A percentile compares a stretch with the other conserved stretches of the same genome.
These are phyloP conservation scores for Ganoderma lucidum DNA, from an alignment of 1,284 basidiomycete genomes.

Conservation along the genomic window DNA sequence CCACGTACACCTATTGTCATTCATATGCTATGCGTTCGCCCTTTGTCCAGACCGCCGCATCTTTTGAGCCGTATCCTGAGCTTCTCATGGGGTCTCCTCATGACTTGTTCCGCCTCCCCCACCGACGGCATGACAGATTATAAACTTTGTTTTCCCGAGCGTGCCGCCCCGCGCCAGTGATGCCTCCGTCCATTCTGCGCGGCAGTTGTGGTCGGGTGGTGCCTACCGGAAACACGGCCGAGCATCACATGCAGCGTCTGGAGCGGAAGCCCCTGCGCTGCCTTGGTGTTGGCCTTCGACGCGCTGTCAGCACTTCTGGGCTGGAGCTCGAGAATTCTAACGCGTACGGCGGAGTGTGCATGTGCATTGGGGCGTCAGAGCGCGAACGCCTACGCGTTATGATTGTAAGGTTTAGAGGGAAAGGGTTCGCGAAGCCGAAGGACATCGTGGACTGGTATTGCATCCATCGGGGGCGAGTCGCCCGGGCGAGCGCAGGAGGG, in stretches of 20 bases:
- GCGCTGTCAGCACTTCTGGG: background rate
- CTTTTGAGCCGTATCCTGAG: too few relatives aligned
- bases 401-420: constrained; percentile 5
- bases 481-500: background rate
- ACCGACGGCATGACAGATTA: constrained; percentile 17
- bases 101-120: constrained; percentile 5
- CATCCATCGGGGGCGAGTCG: background rate
- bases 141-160: constrained; percentile 14
- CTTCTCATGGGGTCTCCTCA: constrained; percentile 7
- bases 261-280: background rate
- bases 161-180: constrained; percentile 1
- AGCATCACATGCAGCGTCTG: background rate
- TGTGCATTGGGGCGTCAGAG: constrained; percentile 1
- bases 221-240: background rate
- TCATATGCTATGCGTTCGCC: background rate
- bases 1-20: constrained; percentile 6
- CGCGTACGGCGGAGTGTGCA: background rate
- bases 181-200: background rate
- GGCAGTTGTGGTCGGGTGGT: background rate
- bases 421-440: background rate
- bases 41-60: background rate
- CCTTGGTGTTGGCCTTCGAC: background rate
- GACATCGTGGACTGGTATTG: constrained; percentile 1
- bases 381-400: background rate
- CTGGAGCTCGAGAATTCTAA: constrained; percentile 5